phyloP scores from a whole-genome alignment of 495 filamentous ascomycete genomes.

The Penicillium fimorum region DNA sequence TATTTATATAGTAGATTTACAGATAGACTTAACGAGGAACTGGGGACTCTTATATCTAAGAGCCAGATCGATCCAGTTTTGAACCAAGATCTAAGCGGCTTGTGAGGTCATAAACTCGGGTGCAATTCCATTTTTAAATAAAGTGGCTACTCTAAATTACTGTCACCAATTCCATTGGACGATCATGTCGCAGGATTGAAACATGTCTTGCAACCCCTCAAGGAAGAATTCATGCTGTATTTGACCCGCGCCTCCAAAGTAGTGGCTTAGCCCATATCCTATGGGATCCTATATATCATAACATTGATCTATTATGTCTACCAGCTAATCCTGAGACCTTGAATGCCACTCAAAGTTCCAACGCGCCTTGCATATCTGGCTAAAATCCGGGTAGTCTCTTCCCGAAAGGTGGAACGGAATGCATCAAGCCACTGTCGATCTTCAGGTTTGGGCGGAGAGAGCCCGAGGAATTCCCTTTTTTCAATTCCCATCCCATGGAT shows the following conservation, averaged over 20 bases:
- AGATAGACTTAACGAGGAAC: background rate
- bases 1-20: background rate
- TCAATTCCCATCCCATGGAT: background rate
- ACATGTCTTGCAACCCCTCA: constrained; percentile 19
- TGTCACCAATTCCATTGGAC: constrained; percentile 2
- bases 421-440: constrained; percentile 12
- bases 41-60: background rate
- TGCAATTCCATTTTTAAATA: constrained; percentile 6
- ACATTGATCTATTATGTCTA: background rate
- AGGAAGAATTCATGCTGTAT: background rate
- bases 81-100: too few species aligned
- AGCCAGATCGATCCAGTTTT: too few species aligned
- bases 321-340: background rate
- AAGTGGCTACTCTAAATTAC: constrained; percentile 1
- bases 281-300: background rate
- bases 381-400: background rate
- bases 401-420: background rate
- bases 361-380: background rate
- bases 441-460: background rate
- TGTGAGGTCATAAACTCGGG: constrained; percentile 2
- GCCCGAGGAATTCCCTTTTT: background rate
- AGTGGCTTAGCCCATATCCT: background rate
- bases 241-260: background rate
- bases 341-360: background rate
- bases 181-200: constrained; percentile 11